Conservation (phyloP, 2,329 filamentous ascomycete species). For the Hypomyces rosellus region DNA sequence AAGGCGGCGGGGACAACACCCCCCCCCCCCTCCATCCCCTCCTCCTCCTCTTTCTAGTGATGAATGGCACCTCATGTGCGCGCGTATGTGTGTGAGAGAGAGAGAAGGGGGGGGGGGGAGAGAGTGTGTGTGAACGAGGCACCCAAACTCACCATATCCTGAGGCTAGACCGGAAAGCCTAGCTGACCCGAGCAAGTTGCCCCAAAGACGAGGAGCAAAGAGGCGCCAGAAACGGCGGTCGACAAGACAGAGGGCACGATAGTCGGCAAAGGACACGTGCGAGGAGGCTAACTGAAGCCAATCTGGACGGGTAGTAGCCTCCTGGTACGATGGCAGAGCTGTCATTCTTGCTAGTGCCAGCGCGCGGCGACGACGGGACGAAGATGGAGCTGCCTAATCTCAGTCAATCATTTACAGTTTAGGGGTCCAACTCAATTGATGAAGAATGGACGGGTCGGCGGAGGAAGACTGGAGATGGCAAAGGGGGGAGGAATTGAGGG, state of each 20-base stretch:
- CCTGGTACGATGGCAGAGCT: slow-evolving; percentile 45
- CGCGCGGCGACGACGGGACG: background rate
- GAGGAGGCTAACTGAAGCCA: slow-evolving; percentile 45
- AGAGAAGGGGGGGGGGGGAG: too few relatives aligned
- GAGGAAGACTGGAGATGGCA: too few relatives aligned
- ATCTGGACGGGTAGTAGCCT: slow-evolving; percentile 40
- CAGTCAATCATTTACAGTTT: too few relatives aligned
- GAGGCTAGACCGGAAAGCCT: slow-evolving; percentile 36
- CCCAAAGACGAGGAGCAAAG: slow-evolving; percentile 49
- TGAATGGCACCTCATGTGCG: background rate
- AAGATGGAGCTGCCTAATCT: too few relatives aligned
- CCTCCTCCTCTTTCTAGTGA: background rate
- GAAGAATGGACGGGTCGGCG: too few relatives aligned
- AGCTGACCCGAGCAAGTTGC: slow-evolving; percentile 38
- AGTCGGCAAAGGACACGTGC: slow-evolving; percentile 36
- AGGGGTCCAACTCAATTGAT: too few relatives aligned
- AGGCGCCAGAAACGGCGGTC: slow-evolving; percentile 38
- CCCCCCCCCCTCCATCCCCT: too few relatives aligned
- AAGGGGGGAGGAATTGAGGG: too few relatives aligned
- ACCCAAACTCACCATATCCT: slow-evolving; percentile 35
- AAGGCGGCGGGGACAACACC: too few relatives aligned
- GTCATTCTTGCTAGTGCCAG: background rate
- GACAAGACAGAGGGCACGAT: slow-evolving; percentile 43
- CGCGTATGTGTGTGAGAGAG: background rate
- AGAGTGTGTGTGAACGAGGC: too few relatives aligned